Base-by-base conservation (phyloP, 1,139 yeast species). In the Kurtzmaniella quercitrusa region DNA sequence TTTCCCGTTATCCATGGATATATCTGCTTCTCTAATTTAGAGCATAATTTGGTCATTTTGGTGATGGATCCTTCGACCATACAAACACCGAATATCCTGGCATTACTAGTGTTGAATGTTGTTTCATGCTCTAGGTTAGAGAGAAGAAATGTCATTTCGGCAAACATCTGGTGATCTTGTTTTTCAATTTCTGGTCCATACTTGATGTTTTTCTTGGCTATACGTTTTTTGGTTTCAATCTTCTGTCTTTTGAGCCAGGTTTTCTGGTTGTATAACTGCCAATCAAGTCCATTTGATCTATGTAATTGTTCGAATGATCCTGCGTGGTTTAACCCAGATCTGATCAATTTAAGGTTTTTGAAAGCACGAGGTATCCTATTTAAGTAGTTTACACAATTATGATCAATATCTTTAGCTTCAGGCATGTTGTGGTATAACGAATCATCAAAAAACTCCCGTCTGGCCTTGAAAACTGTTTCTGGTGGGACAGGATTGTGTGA, bases 11-110 rank as follows among this genome's bases (percentile, higher is more conserved):
- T 33, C 58, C 58, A 57, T 3, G 61, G 59, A 27, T 49, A 51
- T 12, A 51, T 21, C 21, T 39, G 29, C 23, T 21, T 44, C 40
- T 41, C 52, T 50, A 37, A 41, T 48, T 15, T 37, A 17, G 2
- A 39, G 48, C 62, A 59, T 6, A 46, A 11, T 7, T 39, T 25
- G 31, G 31, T 27, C 31, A 27, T 6, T 27, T 27, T 27, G n/a
- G n/a, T 27, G 12, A 4, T 27, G 31, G 10, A 27, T 41, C 41
- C 10, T 45, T 40, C 40, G 5, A 54, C 31, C 25, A 55, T 57
- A 41, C 73, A 68, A 41, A 57, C 55, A 2, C 73, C 73, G 50
- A 58, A 65, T 2, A 66, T 52, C 41, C 68, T 51, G 52, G 58
- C 54, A 46, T 65, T 66, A 38, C 52, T 54, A 36, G 66, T 47